phyloP scores from a whole-genome alignment of 495 filamentous ascomycete genomes.

The Aspergillus taichungensis region DNA sequence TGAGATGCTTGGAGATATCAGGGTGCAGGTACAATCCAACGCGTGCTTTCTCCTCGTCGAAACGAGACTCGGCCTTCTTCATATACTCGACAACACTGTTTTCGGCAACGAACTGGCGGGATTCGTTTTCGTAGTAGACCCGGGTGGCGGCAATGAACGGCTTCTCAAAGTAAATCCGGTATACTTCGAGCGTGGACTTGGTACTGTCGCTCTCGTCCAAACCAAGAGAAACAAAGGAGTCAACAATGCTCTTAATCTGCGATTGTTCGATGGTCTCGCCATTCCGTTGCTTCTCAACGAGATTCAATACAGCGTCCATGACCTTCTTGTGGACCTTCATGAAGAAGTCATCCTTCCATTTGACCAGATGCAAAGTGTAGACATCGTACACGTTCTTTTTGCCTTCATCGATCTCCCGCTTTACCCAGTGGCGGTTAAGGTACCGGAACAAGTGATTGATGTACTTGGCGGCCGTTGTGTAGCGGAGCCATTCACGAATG shows the following conservation, averaged over 20 bases:
- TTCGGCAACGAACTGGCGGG: slow-evolving; percentile 86
- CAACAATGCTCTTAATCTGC: slow-evolving; percentile 94
- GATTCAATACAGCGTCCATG: slow-evolving; percentile 88
- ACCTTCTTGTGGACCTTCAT: slow-evolving; percentile 71
- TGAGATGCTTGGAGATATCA: slow-evolving; percentile 76
- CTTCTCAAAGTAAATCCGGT: slow-evolving; percentile 80
- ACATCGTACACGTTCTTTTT: slow-evolving; percentile 99
- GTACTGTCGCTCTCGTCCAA: slow-evolving; percentile 87
- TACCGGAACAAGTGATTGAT: slow-evolving; percentile 96
- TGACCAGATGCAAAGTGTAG: slow-evolving; percentile 90
- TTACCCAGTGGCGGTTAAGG: slow-evolving; percentile 98
- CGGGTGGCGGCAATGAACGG: slow-evolving; percentile 84
- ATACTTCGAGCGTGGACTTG: slow-evolving; percentile 93
- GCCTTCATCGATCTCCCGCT: slow-evolving; percentile 96
- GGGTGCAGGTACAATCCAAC: slow-evolving; percentile 85
- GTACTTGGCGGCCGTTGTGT: slow-evolving; percentile 91
- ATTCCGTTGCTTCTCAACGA: slow-evolving; percentile 95
- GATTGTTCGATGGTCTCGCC: slow-evolving; percentile 96
- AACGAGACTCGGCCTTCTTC: slow-evolving; percentile 95
- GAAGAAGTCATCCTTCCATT: slow-evolving; percentile 91
- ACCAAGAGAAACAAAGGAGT: slow-evolving; percentile 92
- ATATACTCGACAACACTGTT: slow-evolving; percentile 99
- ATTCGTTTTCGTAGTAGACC: slow-evolving; percentile 83
- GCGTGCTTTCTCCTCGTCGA: slow-evolving; percentile 89
- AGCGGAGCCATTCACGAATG: slow-evolving; percentile 91